phyloP scores from a whole-genome alignment of 208 protist species.

The Herpetomonas tarakana region DNA sequence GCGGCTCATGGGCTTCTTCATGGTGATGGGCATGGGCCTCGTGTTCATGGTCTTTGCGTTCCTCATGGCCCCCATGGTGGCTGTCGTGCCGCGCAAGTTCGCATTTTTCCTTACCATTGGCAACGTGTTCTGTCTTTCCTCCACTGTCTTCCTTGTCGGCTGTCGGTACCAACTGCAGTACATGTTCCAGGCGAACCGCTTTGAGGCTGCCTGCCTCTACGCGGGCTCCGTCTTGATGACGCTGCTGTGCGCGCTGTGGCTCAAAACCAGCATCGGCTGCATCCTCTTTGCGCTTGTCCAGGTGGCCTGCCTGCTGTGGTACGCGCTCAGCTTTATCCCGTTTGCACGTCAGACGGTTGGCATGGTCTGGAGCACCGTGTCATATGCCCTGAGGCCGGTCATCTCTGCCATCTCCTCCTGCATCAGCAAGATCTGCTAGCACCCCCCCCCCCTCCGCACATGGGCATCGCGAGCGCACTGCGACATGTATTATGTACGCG shows the following conservation, averaged over 20 bases:
- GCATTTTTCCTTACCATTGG: conserved; percentile 89
- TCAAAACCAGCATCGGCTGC: conserved; percentile 47
- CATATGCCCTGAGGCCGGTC: conserved; percentile 14
- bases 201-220: conserved; percentile 73
- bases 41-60: conserved; percentile 69
- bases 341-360: conserved; percentile 69
- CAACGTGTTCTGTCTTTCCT: conserved; percentile 80
- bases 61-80: conserved; percentile 51
- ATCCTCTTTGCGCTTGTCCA: conserved; percentile 66
- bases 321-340: conserved; percentile 87
- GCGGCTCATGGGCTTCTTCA: conserved; percentile 80
- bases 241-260: conserved; percentile 59
- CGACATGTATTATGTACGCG: too few relatives aligned
- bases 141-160: conserved; percentile 90
- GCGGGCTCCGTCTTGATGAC: conserved; percentile 65
- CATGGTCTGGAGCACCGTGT: conserved; percentile 21
- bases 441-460: neutral
- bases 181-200: conserved; percentile 80
- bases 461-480: too few relatives aligned
- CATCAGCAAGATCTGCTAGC: neutral
- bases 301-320: conserved; percentile 78
- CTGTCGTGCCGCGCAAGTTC: conserved; percentile 82
- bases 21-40: conserved; percentile 79
- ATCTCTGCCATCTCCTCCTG: conserved; percentile 9
- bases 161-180: conserved; percentile 53